phyloP scores from a whole-genome alignment of 441 rosid genomes.

The Metrosideros polymorpha region DNA sequence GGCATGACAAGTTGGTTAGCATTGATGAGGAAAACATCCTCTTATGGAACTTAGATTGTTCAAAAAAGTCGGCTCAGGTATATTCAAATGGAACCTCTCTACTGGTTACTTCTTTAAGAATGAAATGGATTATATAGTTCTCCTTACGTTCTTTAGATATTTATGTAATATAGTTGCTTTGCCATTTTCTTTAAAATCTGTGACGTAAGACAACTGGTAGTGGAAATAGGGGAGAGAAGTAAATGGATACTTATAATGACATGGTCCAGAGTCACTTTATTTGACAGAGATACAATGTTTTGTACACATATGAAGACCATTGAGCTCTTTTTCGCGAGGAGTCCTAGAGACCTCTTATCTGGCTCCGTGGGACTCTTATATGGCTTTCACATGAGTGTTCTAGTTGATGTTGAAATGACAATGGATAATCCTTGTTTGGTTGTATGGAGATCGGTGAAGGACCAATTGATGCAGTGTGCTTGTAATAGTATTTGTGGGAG shows the following conservation, averaged over 20 bases:
- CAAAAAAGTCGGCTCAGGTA: slow-evolving; percentile 76
- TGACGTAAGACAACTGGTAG: not conserved
- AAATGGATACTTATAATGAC: not conserved
- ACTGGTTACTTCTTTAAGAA: not conserved
- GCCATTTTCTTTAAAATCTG: not conserved
- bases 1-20: slow-evolving; percentile 77
- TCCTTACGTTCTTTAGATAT: not conserved
- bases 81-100: not conserved
- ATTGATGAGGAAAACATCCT: slow-evolving; percentile 69
- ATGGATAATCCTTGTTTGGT: not conserved
- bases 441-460: not conserved
- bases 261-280: not conserved
- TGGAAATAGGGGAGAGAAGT: not conserved
- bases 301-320: not conserved
- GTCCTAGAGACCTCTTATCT: not conserved
- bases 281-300: not conserved
- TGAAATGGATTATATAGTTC: not conserved
- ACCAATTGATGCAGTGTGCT: not conserved
- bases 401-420: not conserved
- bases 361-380: not conserved
- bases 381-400: not conserved
- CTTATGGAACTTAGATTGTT: slow-evolving; percentile 77
- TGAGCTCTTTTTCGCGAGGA: not conserved
- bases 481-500: not conserved
- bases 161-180: not conserved